phyloP scores from a whole-genome alignment of 805 yeast genomes.

The Scheffersomyces coipomensis region DNA sequence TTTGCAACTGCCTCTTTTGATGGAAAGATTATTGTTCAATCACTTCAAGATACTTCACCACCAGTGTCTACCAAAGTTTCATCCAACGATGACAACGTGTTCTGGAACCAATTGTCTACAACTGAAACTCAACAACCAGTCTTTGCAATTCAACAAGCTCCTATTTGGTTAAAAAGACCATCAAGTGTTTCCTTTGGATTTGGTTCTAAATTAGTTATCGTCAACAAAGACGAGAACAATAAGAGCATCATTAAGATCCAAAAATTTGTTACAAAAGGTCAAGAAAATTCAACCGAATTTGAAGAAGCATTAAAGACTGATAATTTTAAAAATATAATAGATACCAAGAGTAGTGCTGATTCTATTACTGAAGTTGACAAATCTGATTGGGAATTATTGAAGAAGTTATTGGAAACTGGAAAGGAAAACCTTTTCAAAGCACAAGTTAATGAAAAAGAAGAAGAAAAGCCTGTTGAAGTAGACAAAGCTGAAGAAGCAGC shows the following conservation, averaged over 20 bases:
- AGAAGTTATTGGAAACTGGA: slow-evolving; percentile 50
- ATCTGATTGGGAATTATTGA: slow-evolving; percentile 67
- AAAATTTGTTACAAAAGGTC: slow-evolving; percentile 38
- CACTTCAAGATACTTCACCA: slow-evolving; percentile 82
- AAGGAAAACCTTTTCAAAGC: slow-evolving; percentile 46
- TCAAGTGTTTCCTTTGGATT: slow-evolving; percentile 82
- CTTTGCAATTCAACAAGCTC: slow-evolving; percentile 75
- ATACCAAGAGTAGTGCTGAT: slow-evolving; percentile 44
- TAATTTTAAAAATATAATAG: slow-evolving; percentile 55
- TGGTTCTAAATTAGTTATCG: slow-evolving; percentile 82
- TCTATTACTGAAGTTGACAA: slow-evolving; percentile 39
- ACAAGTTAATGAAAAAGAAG: slow-evolving; percentile 14
- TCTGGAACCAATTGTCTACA: slow-evolving; percentile 77
- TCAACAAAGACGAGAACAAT: slow-evolving; percentile 39
- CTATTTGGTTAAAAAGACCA: slow-evolving; percentile 81
- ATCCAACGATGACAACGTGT: slow-evolving; percentile 61
- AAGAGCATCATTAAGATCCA: slow-evolving; percentile 43
- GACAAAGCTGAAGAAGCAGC: slow-evolving; percentile 7
- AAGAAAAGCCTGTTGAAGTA: slow-evolving; percentile 8
- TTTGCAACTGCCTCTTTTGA: slow-evolving; percentile 89
- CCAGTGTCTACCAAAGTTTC: slow-evolving; percentile 46
- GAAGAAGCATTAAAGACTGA: slow-evolving; percentile 59
- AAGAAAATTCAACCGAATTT: slow-evolving; percentile 32
- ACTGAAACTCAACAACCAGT: slow-evolving; percentile 73
- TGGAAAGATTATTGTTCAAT: slow-evolving; percentile 76